Evolutionary conservation across 805 yeast genomes (phyloP), one percentile per base, ranked within the genome.

Genomic region (Candida maltosa): DNA sequence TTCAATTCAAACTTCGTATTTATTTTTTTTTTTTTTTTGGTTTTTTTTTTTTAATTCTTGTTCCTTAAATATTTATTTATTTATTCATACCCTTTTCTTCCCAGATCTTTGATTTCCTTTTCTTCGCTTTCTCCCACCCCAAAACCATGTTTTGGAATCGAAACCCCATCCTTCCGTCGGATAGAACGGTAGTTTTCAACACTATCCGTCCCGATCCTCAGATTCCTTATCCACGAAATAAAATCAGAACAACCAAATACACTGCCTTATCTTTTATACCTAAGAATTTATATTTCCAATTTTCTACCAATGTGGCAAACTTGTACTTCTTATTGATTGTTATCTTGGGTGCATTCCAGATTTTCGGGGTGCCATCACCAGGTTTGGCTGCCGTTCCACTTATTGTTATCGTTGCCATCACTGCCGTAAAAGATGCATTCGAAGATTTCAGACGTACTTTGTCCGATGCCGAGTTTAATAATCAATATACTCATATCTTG

Each of bases 321-420:
- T 47, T 63, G n/a, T 78, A 78, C 51, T 78, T 78, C 62, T 60
- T 78, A 45, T 45, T 75, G 14, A 60, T 76, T 48, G 71, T 73
- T 38, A 75, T 78, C 21, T 54, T 78, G 43, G 82, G 83, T 9
- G 64, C 67, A 5, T 80, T 81, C 56, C 68, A 77, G 42, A 76
- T 84, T 30, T 84, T 84, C 53, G 94, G 94, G 31, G 88, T 82
- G 15, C 69, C 75, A 21, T 69, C 68, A 40, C 88, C 93, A 1
- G 91, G 78, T 2, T 63, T 84, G 49, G 82, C 84, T 15, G 85
- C 88, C 2, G 89, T 83, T 22, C 94, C 94, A 3, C 73, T 84
- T 52, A 81, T 83, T 54, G 89, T 84, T 37, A 83, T 84, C 64
- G 88, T 84, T 14, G 66, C 70, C 36, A 64, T 84, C 44, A 84